Conservation (phyloP, 2,329 filamentous ascomycete species). For the Drechmeria coniospora region DNA sequence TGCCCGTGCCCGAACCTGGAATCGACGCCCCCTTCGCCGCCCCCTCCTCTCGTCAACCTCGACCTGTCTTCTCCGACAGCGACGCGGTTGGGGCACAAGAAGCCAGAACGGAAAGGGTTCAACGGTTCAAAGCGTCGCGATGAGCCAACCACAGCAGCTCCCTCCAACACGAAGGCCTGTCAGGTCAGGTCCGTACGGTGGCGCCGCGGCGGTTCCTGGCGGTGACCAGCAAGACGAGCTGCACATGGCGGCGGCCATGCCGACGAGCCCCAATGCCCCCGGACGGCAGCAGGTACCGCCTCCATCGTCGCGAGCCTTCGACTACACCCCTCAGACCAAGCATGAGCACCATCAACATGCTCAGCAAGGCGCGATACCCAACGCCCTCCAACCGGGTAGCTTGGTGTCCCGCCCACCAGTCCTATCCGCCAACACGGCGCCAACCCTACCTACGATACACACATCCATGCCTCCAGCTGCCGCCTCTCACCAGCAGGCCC, state of each 20-base stretch:
- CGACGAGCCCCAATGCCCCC: slow-evolving; percentile 17
- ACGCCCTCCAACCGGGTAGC: slow-evolving; percentile 43
- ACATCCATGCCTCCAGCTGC: slow-evolving; percentile 21
- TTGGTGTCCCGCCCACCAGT: slow-evolving; percentile 17
- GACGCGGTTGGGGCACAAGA: too few relatives aligned
- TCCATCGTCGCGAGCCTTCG: slow-evolving; percentile 15
- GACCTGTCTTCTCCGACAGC: too few relatives aligned
- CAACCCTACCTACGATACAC: slow-evolving; percentile 31
- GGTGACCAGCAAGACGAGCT: slow-evolving; percentile 32
- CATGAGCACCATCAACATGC: slow-evolving; percentile 18
- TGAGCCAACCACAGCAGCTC: slow-evolving; percentile 26
- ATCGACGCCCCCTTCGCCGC: too few relatives aligned
- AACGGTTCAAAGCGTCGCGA: too few relatives aligned
- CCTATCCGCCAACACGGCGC: slow-evolving; percentile 28
- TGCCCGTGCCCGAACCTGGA: too few relatives aligned
- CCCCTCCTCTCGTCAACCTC: too few relatives aligned
- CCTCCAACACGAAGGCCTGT: slow-evolving; percentile 14
- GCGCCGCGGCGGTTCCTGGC: slow-evolving; percentile 4
- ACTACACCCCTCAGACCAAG: slow-evolving; percentile 36
- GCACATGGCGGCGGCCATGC: slow-evolving; percentile 33
- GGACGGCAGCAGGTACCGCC: slow-evolving; percentile 13
- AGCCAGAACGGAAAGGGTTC: too few relatives aligned
- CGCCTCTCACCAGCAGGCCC: slow-evolving; percentile 15
- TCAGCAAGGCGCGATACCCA: slow-evolving; percentile 31
- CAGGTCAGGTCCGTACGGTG: slow-evolving; percentile 8